Evolutionary conservation across 768 basidiomycete species (phyloP).

Genomic region (Suillus subaureus): DNA sequence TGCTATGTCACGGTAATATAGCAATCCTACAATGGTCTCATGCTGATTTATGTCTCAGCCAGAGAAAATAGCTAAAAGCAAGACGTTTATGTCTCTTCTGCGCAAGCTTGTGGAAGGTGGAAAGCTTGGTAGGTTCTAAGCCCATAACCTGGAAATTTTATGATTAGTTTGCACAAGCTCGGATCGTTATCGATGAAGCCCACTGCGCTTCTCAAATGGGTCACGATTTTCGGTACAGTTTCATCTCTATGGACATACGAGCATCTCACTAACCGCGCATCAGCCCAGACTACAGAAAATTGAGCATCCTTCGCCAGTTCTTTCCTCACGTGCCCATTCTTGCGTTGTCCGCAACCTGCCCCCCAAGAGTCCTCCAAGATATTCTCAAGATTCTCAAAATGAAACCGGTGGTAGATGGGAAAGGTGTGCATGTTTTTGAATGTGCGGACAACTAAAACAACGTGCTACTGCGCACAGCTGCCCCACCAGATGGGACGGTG

Average conservation of each 20-base stretch:
- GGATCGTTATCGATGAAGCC: slow-evolving; percentile 90
- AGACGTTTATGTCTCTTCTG: slow-evolving; percentile 62
- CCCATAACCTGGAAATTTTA: not conserved
- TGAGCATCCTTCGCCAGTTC: slow-evolving; percentile 69
- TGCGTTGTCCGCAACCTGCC: slow-evolving; percentile 84
- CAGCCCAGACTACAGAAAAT: slow-evolving; percentile 84
- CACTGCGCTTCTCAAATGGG: slow-evolving; percentile 82
- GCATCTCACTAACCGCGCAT: slow-evolving; percentile 7
- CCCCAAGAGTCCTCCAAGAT: slow-evolving; percentile 76
- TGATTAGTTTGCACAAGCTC: slow-evolving; percentile 41
- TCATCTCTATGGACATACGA: not conserved
- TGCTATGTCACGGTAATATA: slow-evolving; percentile 80
- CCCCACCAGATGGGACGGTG: slow-evolving; percentile 62
- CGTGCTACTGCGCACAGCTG: slow-evolving; percentile 32
- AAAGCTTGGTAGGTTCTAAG: slow-evolving; percentile 52
- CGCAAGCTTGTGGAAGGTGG: slow-evolving; percentile 63
- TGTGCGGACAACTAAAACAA: not conserved
- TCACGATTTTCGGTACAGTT: slow-evolving; percentile 78
- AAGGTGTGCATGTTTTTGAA: slow-evolving; percentile 37
- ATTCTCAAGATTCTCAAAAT: slow-evolving; percentile 72
- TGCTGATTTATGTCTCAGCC: slow-evolving; percentile 54
- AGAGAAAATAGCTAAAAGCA: slow-evolving; percentile 82
- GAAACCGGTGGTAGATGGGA: slow-evolving; percentile 60
- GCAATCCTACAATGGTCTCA: not conserved
- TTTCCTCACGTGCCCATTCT: slow-evolving; percentile 83